Percentiles rank a stretch among this genome's conserved stretches.
Conservation (phyloP, 75 land plant genomes). For the Sequoia sempervirens region DNA sequence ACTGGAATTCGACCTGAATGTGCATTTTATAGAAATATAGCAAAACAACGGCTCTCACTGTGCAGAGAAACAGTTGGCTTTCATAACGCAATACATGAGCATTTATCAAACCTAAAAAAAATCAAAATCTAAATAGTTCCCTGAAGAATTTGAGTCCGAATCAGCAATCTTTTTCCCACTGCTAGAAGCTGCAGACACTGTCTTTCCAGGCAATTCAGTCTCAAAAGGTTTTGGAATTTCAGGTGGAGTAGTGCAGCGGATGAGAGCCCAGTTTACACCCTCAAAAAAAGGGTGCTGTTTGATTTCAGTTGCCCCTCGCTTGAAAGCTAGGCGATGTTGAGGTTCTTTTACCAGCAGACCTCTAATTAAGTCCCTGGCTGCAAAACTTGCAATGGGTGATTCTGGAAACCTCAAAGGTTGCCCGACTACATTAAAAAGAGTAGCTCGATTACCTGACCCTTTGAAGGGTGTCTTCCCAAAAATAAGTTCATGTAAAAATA, state of each 20-base stretch:
- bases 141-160: conserved; percentile 13
- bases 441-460: conserved; percentile 95
- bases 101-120: conserved; percentile 10
- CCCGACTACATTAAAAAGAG: conserved; percentile 97
- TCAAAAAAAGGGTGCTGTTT: conserved; percentile 97
- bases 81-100: not conserved
- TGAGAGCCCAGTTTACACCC: conserved; percentile 94
- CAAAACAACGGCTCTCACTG: conserved; percentile 5
- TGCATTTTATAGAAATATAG: not conserved
- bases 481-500: conserved; percentile 88
- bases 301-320: conserved; percentile 96
- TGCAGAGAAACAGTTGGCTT: conserved; percentile 1
- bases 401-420: conserved; percentile 93
- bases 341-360: conserved; percentile 95
- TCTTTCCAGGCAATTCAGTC: conserved; percentile 31
- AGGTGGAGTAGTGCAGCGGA: conserved; percentile 88
- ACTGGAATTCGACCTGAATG: not conserved
- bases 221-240: conserved; percentile 86
- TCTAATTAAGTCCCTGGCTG: conserved; percentile 82
- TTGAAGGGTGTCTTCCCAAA: conserved; percentile 98
- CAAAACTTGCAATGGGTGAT: conserved; percentile 74
- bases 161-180: conserved; percentile 52
- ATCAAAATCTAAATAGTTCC: conserved; percentile 14
- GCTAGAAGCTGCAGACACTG: conserved; percentile 9
- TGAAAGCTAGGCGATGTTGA: conserved; percentile 81